These are phyloP conservation scores for Geotrichum fermentans DNA, from an alignment of 1,139 yeast genomes.

Conservation along the genomic window DNA sequence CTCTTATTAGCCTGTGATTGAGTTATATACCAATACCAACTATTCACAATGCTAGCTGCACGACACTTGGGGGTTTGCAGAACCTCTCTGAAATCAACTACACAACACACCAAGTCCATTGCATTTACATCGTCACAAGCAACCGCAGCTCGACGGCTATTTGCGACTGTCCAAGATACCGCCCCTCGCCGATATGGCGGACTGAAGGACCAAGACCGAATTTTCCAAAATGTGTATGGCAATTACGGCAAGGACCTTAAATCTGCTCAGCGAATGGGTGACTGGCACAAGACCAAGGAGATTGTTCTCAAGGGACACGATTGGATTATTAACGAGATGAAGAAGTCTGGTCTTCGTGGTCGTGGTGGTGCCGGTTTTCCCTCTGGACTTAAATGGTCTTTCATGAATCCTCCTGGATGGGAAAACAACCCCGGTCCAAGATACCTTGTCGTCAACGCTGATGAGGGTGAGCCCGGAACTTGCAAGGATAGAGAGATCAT, in stretches of 20 bases:
- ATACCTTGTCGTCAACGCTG: conserved; percentile 83
- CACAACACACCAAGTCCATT: conserved; percentile 10
- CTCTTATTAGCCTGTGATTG: background rate
- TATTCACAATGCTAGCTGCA: conserved; percentile 17
- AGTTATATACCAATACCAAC: background rate
- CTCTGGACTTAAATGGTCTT: conserved; percentile 84
- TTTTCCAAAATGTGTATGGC: conserved; percentile 75
- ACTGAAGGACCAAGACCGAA: conserved; percentile 76
- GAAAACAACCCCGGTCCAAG: conserved; percentile 81
- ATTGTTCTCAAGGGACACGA: conserved; percentile 73
- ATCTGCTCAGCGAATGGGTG: conserved; percentile 74
- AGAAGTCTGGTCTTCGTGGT: conserved; percentile 79
- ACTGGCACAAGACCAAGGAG: conserved; percentile 88
- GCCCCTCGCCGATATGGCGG: conserved; percentile 61
- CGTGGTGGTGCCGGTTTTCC: conserved; percentile 95
- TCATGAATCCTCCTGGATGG: conserved; percentile 95
- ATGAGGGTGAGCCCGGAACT: conserved; percentile 92
- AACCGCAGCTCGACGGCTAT: conserved; percentile 11
- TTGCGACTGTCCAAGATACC: conserved; percentile 35
- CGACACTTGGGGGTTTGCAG: conserved; percentile 19
- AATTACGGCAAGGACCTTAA: conserved; percentile 70
- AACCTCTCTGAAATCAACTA: conserved; percentile 14
- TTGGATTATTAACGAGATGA: conserved; percentile 84
- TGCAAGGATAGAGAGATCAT: conserved; percentile 88
- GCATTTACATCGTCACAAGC: conserved; percentile 15